Evolutionary conservation across 2,329 filamentous ascomycete species (phyloP), one percentile per base, ranked within the genome.

Genomic region (Cytospora paraplurivora): DNA sequence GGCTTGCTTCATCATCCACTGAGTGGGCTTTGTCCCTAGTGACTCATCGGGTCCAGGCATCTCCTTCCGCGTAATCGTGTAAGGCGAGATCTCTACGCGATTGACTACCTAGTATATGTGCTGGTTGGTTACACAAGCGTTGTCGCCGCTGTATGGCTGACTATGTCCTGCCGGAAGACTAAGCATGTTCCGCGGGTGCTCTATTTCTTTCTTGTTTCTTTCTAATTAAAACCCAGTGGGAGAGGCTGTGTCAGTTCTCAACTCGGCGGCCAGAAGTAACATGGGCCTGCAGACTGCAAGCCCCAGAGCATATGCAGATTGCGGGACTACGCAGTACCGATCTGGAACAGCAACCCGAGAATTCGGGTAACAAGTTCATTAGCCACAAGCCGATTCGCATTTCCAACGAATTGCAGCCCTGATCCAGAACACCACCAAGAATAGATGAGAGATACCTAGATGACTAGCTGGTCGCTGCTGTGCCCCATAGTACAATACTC

Each of bases 271-370:
- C 34, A 52, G 41, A 55, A 56, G 19, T 27, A 33, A 57, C 53
- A 41, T 62, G 47, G 56, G 34, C 53, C 49, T 53, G 56, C 60
- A 66, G 44, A 63, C 56, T 63, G 56, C 63, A 65, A 61, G 57
- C 61, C 60, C 58, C 44, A 7, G 21, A 47, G 44, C 44, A n/a
- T 52, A 55, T 61, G 59, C 59, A 55, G 38, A 55, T 8, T 49
- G 33, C 33, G 59, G 59, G 55, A 55, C 50, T 44, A 32, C 58
- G 58, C 58, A 55, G 58, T 52, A 55, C 64, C 56, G 61, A 66
- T 66, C 64, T 63, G 64, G 64, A 63, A 55, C 56, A 63, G 11
- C 64, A 57, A 63, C 64, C 64, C 64, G 64, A 66, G 61, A 33
- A 62, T 33, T 62, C 63, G 64, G 64, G 61, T 60, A 56, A 61